Base-by-base conservation (phyloP, 257 asterid species). In the Fraxinus pennsylvanica region DNA sequence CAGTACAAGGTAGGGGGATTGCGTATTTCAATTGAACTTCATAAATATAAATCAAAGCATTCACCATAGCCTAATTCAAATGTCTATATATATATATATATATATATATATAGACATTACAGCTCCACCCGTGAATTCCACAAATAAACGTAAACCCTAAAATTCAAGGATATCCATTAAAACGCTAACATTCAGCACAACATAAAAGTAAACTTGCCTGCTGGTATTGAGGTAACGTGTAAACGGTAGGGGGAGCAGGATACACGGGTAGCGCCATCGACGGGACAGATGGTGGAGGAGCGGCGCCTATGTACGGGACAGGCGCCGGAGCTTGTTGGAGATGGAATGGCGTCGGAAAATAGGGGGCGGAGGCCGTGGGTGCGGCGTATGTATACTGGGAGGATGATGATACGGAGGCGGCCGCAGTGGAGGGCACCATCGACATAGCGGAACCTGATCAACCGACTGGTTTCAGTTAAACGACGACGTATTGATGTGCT, bases 301-400 rank as follows among this genome's bases (percentile, higher is more conserved):
- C 91, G 76, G 94, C 94, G 57, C 91, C 97, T 80, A 89, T 90
- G 85, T 92, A 92, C 17, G 87, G 81, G 6, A 63, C 84, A 54
- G 89, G 94, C 68, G 86, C 77, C 30, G 87, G 89, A 75, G 87
- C 73, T 68, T 89, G 99, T 74, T 95, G 99, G 63, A 93, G 97
- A 80, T 96, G 99, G 85, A 96, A 93, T 32, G 99, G 99, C 73
- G 97, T 96, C 79, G 99, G 99, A 32, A 93, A 96, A 84, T 93
- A 92, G 65, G 96, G 78, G 68, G 86, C 72, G 75, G 84, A 68
- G 76, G 87, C 81, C 27, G 69, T 10, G 17, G 69, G 19, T 9
- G 88, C 88, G 19, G 97, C 77, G 82, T 91, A 91, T 12, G 97
- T 89, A 86, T 84, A 92, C 74, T 94, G 97, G 38, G 91, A 75